phyloP scores from a whole-genome alignment of 1,284 basidiomycete species.

The Uromyces viciae-fabae region DNA sequence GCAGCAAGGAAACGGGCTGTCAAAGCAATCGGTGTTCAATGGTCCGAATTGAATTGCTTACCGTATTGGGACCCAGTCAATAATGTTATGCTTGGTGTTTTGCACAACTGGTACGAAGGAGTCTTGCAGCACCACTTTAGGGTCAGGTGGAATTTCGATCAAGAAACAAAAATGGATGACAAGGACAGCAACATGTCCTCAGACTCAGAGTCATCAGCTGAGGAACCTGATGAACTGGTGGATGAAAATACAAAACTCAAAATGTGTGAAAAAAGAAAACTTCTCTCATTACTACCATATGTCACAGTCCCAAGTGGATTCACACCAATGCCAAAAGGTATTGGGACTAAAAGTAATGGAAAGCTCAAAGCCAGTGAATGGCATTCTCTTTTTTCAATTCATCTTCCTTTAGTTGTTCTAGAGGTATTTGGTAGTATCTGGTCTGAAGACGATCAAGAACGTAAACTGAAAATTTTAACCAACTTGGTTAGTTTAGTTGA shows the following conservation, averaged over 20 bases:
- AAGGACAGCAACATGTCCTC: too few species aligned
- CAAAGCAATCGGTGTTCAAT: background rate
- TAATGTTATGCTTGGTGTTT: background rate
- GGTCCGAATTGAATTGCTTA: conserved; percentile 1
- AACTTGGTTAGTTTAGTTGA: background rate
- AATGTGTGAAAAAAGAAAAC: too few species aligned
- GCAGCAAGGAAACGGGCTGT: background rate
- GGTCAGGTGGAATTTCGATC: background rate
- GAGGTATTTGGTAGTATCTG: background rate
- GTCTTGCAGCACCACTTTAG: background rate
- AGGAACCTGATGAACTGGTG: too few species aligned
- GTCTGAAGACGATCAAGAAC: background rate
- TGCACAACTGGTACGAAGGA: conserved; percentile 27
- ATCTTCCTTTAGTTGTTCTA: background rate
- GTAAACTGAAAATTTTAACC: background rate
- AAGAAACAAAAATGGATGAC: background rate
- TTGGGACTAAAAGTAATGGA: background rate
- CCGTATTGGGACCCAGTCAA: background rate
- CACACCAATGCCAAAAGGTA: conserved; percentile 5
- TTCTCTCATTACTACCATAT: too few species aligned
- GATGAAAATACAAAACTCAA: too few species aligned
- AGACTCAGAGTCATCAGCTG: too few species aligned
- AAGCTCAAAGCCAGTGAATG: background rate
- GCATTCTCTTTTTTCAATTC: background rate
- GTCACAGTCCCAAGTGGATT: conserved; percentile 41